Evolutionary conservation across 345 rosid genomes (phyloP).

Genomic region (Sonneratia alba): DNA sequence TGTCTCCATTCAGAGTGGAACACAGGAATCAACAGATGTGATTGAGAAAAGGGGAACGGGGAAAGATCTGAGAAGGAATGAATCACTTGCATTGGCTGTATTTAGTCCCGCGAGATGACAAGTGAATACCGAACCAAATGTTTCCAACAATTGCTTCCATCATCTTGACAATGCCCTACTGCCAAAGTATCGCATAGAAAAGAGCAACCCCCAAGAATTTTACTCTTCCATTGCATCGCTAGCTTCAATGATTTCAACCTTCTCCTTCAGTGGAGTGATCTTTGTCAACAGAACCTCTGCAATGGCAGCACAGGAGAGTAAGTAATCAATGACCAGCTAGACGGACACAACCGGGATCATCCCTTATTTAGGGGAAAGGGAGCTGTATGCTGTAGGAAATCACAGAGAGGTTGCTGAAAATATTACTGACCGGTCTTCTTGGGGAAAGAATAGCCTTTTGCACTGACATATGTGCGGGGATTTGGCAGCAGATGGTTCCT

Average conservation of each 20-base stretch:
- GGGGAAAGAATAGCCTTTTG: constrained; percentile 15
- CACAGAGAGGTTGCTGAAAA: background rate
- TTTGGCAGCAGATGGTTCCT: constrained; percentile 20
- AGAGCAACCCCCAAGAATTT: background rate
- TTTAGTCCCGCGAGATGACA: too few species aligned
- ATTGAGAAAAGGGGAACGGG: too few species aligned
- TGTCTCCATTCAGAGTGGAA: too few species aligned
- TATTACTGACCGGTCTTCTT: constrained; percentile 16
- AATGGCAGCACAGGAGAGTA: background rate
- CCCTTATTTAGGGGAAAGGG: background rate
- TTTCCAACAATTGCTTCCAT: too few species aligned
- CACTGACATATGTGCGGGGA: constrained; percentile 16
- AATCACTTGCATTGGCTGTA: too few species aligned
- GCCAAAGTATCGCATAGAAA: background rate
- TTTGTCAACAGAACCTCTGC: constrained; percentile 18
- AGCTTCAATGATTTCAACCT: constrained; percentile 10
- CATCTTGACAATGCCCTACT: too few species aligned
- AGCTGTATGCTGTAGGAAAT: background rate
- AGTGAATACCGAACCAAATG: too few species aligned
- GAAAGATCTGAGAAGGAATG: too few species aligned
- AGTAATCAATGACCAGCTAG: background rate
- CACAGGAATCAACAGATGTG: too few species aligned
- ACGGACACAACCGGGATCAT: background rate
- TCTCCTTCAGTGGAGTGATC: constrained; percentile 16
- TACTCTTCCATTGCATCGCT: constrained; percentile 21